Evolutionary conservation across 768 basidiomycete species (phyloP), one percentile per base, ranked within the genome.

Genomic region (Boletus rubroflammeus): DNA sequence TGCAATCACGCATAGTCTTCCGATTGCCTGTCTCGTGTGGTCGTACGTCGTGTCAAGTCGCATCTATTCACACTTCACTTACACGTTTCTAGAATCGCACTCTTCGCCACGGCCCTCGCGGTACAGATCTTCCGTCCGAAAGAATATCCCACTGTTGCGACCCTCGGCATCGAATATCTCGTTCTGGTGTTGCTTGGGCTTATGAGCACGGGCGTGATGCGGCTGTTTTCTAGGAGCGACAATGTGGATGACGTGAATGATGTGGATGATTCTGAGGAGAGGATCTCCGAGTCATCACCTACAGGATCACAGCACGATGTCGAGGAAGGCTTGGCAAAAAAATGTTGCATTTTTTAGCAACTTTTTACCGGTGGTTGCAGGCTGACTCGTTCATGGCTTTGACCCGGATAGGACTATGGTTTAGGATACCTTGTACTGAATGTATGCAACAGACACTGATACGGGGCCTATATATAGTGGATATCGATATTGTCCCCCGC

Each of bases 1-100:
- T 45, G 51, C 60, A 3, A 62, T 58, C 21, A 52, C 60, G 7
- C 60, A 61, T 25, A 49, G 60, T 35, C 56, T 62, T 19, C 60
- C 60, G 0, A 34, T 58, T 15, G 60, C 60, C 10, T 51, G 28
- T 6, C 60, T 62, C 34, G 35, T 58, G 40, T 62, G 60, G 56
- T 58, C 60, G 60, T 62, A 45, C 13, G 56, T 61, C 45, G 7
- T 35, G 5, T 47, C 8, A 4, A 6, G 7, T 23, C 17, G 15
- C 10, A 3, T 51, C 14, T 2, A 32, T 34, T 9, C 31, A 35
- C 29, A 6, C 13, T 10, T 41, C 15, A n/a, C 29, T 46, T 5
- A 29, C 7, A n/a, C 28, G n/a, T 3, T 21, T 42, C 7, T 19
- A 62, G 55, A 14, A 61, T 62, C 14, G 25, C 13, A 6, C 42